Conservation (phyloP, 1,284 basidiomycete species). For the Austropuccinia psidii region DNA sequence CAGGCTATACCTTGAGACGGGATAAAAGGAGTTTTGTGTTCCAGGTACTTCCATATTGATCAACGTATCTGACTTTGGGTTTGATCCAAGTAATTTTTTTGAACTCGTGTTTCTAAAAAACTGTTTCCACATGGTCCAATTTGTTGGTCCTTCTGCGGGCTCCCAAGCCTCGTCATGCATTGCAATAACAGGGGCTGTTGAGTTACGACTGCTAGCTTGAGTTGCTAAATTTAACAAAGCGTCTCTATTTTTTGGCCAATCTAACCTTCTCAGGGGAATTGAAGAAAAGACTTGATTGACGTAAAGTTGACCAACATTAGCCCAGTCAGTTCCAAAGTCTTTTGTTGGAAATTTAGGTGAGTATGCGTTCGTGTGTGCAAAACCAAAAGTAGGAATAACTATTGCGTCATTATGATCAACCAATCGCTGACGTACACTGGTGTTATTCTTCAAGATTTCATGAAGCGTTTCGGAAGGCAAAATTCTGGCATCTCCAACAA, state of each 20-base stretch:
- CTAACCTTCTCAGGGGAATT: slow-evolving; percentile 38
- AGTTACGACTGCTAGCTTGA: slow-evolving; percentile 31
- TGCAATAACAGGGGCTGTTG: slow-evolving; percentile 35
- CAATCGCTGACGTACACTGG: slow-evolving; percentile 39
- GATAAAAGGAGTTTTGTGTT: slow-evolving; percentile 38
- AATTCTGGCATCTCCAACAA: slow-evolving; percentile 43
- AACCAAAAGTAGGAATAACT: slow-evolving; percentile 43
- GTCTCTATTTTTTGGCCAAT: slow-evolving; percentile 43
- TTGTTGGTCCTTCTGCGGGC: slow-evolving; percentile 42
- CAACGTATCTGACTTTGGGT: slow-evolving; percentile 39
- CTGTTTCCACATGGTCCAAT: slow-evolving; percentile 44
- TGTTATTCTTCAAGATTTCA: slow-evolving; percentile 36
- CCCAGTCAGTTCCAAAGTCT: slow-evolving; percentile 39
- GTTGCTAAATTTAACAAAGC: slow-evolving; percentile 40
- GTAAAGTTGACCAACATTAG: slow-evolving; percentile 39
- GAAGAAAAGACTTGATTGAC: slow-evolving; percentile 38
- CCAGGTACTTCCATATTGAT: neutral
- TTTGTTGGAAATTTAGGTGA: slow-evolving; percentile 28
- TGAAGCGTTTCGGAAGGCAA: slow-evolving; percentile 40
- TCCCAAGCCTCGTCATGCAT: slow-evolving; percentile 44
- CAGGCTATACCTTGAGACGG: slow-evolving; percentile 44
- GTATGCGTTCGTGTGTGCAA: slow-evolving; percentile 37
- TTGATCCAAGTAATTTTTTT: slow-evolving; percentile 34
- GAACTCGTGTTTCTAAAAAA: slow-evolving; percentile 38
- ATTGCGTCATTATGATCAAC: slow-evolving; percentile 43